Conservation (phyloP, 2,329 filamentous ascomycete species). For the Ceratocystis colombiana region DNA sequence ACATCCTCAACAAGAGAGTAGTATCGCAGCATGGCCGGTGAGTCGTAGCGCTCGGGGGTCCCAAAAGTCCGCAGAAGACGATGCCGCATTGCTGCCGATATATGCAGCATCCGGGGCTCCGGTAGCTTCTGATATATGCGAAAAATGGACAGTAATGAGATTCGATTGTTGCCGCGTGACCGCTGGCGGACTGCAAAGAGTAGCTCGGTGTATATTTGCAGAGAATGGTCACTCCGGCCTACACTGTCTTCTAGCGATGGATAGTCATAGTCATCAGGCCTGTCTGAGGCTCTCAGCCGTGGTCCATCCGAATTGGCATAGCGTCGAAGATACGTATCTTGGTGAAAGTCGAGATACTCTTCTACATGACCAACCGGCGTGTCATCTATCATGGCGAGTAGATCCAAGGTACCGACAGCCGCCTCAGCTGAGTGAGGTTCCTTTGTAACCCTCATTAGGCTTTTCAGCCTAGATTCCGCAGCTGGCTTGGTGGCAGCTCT, state of each 20-base stretch:
- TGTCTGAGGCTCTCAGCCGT: slow-evolving; percentile 42
- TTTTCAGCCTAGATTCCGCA: not conserved
- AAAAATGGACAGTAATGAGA: slow-evolving; percentile 40
- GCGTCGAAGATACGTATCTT: slow-evolving; percentile 45
- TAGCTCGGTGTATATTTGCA: slow-evolving; percentile 35
- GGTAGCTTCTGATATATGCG: slow-evolving; percentile 42
- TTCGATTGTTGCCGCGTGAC: slow-evolving; percentile 36
- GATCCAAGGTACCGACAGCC: slow-evolving; percentile 34
- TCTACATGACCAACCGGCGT: slow-evolving; percentile 38
- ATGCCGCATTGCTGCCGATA: slow-evolving; percentile 47
- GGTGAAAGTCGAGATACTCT: slow-evolving; percentile 44
- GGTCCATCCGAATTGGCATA: slow-evolving; percentile 45
- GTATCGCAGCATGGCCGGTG: slow-evolving; percentile 65
- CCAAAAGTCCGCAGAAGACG: slow-evolving; percentile 59
- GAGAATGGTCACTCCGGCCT: slow-evolving; percentile 33
- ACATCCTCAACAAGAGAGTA: slow-evolving; percentile 77
- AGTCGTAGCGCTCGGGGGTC: slow-evolving; percentile 46
- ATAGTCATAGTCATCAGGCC: slow-evolving; percentile 39
- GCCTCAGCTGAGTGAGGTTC: slow-evolving; percentile 16
- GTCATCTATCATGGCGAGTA: slow-evolving; percentile 45
- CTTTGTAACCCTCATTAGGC: not conserved
- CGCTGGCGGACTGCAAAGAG: slow-evolving; percentile 35
- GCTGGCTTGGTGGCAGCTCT: not conserved
- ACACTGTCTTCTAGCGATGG: slow-evolving; percentile 38
- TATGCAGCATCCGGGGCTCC: slow-evolving; percentile 42